Evolutionary conservation across 1,139 yeast species (phyloP).

Genomic region (Zhuliangozyma blackwelliae): DNA sequence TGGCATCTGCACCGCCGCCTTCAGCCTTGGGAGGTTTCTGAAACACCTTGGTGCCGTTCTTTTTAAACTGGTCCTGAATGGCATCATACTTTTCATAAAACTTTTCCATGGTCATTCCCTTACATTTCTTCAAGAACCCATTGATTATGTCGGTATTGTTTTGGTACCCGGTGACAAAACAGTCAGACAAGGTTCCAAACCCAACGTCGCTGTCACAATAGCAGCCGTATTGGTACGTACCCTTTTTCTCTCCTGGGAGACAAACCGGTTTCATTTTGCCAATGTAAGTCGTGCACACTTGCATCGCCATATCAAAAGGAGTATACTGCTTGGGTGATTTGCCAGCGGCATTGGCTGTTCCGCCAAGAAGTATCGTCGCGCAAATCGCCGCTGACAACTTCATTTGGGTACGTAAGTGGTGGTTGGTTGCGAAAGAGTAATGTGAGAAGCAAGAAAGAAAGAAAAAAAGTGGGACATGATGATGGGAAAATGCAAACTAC

Average conservation of each 20-base stretch:
- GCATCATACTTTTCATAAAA: conserved; percentile 6
- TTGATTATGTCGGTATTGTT: conserved; percentile 12
- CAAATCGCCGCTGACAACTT: conserved; percentile 16
- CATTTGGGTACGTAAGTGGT: too few relatives aligned
- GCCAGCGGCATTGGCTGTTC: not conserved
- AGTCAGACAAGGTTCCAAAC: conserved; percentile 18
- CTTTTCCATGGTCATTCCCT: conserved; percentile 3
- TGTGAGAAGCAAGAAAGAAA: too few relatives aligned
- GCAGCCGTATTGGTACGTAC: conserved; percentile 8
- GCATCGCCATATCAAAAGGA: conserved; percentile 5
- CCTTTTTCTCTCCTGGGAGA: conserved; percentile 1
- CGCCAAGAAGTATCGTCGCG: conserved; percentile 32
- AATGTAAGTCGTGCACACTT: conserved; percentile 8
- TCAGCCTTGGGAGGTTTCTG: too few relatives aligned
- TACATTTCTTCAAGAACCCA: conserved; percentile 13
- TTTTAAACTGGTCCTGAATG: conserved; percentile 3
- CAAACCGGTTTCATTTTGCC: conserved; percentile 6
- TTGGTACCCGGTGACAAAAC: conserved; percentile 14
- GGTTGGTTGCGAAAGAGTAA: too few relatives aligned
- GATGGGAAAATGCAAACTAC: too few relatives aligned
- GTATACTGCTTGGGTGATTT: conserved; percentile 2
- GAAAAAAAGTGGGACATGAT: too few relatives aligned
- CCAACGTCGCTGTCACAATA: conserved; percentile 15
- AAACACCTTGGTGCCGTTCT: conserved; percentile 1
- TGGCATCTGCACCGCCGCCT: too few relatives aligned